These are phyloP conservation scores for Zygotorulaspora sp. DNA, from an alignment of 805 yeast genomes.

Conservation along the genomic window DNA sequence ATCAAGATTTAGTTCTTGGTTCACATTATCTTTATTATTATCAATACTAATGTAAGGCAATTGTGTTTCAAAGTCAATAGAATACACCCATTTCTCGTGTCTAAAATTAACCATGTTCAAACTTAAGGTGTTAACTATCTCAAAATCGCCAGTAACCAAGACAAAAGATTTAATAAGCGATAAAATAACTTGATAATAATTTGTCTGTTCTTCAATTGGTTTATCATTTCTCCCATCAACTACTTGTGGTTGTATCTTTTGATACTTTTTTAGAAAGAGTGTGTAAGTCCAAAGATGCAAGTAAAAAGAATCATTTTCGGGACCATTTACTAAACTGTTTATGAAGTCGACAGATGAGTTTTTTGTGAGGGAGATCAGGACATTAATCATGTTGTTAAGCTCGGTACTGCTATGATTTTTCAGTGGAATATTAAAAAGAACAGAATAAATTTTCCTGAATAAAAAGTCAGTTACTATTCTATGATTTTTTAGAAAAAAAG, in stretches of 20 bases:
- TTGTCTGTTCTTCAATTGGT: constrained; percentile 10
- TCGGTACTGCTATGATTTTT: constrained; percentile 43
- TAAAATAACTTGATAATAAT: constrained; percentile 32
- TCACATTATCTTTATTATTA: constrained; percentile 4
- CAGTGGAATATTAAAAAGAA: constrained; percentile 32
- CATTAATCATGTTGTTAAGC: constrained; percentile 60
- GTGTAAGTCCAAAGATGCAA: constrained; percentile 38
- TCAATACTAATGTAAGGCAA: constrained; percentile 32
- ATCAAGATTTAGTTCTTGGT: constrained; percentile 12
- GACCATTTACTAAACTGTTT: constrained; percentile 24
- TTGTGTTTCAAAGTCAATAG: constrained; percentile 36
- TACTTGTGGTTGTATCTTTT: constrained; percentile 18
- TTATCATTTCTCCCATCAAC: constrained; percentile 11
- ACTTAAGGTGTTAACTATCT: constrained; percentile 25
- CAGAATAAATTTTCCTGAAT: constrained; percentile 45
- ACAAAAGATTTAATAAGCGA: constrained; percentile 36
- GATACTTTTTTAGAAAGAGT: constrained; percentile 34
- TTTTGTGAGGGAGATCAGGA: constrained; percentile 57
- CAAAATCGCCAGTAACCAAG: constrained; percentile 28
- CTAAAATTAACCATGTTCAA: constrained; percentile 33
- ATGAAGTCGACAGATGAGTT: constrained; percentile 38
- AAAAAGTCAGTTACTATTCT: constrained; percentile 56
- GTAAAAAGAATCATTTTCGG: constrained; percentile 24
- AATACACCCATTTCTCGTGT: constrained; percentile 37
- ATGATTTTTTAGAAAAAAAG: constrained; percentile 47